Percentiles rank a stretch among this genome's conserved stretches.
phyloP scores from a whole-genome alignment of 2,329 filamentous ascomycete genomes.

The Orbilia quercus region DNA sequence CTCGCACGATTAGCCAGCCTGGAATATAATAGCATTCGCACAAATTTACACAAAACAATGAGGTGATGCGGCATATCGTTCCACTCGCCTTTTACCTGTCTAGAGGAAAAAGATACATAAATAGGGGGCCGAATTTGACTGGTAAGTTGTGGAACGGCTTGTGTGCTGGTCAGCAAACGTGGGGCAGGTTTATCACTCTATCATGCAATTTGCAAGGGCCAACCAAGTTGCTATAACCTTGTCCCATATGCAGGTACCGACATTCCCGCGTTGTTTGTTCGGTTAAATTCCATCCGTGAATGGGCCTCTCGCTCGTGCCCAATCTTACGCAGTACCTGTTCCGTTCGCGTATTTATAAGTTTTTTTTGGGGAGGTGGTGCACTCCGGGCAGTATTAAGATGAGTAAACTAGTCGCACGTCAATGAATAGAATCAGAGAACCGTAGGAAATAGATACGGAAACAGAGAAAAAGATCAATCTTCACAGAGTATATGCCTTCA shows the following conservation, averaged over 20 bases:
- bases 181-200: constrained; percentile 43
- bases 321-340: not conserved
- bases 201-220: constrained; percentile 7
- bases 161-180: constrained; percentile 27
- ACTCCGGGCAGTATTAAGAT: not conserved
- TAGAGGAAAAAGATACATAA: constrained; percentile 1
- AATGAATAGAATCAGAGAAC: not conserved
- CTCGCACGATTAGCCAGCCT: too few relatives aligned
- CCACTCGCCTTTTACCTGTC: constrained; percentile 6
- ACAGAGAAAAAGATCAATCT: constrained; percentile 10
- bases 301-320: not conserved
- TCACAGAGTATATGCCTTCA: constrained; percentile 2
- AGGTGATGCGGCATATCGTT: constrained; percentile 11
- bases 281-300: constrained; percentile 47
- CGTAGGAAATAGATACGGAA: not conserved
- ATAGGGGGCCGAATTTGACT: constrained; percentile 40
- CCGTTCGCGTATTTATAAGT: too few relatives aligned
- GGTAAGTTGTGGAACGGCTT: too few relatives aligned
- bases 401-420: not conserved
- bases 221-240: constrained; percentile 49
- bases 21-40: not conserved
- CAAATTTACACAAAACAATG: not conserved
- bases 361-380: too few relatives aligned
- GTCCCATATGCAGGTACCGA: constrained; percentile 55
- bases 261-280: constrained; percentile 50